Evolutionary conservation across 2,329 filamentous ascomycete species (phyloP), one percentile per base, ranked within the genome.

Genomic region (Calonectria pseudoreteaudii): DNA sequence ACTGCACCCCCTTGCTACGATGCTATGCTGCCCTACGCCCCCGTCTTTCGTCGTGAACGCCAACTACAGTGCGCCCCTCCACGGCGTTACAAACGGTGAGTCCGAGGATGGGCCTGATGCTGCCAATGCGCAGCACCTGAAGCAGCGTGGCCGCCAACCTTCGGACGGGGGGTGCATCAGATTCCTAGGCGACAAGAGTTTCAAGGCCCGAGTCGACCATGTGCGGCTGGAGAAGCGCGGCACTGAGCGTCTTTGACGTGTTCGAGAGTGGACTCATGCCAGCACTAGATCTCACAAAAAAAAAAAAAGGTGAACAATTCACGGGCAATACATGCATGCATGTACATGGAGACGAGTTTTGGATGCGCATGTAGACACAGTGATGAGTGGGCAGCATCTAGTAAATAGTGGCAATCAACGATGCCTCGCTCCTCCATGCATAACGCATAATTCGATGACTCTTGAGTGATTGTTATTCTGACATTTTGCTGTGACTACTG

Each of bases 1-100:
- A 89, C 77, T 89, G 87, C 75, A 78, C 90, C 5, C 84, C 87
- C n/a, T n/a, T n/a, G n/a, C 4, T 90, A 89, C 74, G 87, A 90
- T 71, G 80, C 83, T 0, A 72, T 89, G 1, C 81, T 90, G 1
- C 84, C 85, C 1, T 74, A 88, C 77, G 82, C 83, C 38, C 87
- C 85, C 50, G 83, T 87, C 0, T n/a, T 87, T 89, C 34, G 82
- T 90, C 20, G 84, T 84, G 14, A 90, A 89, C 62, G 88, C 85
- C 14, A 87, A 88, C 4, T 90, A 88, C 70, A 87, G 88, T 5
- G 87, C 86, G 1, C 84, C 88, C 62, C 82, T 85, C 28, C 87
- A 89, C 69, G 84, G 84, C 3, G 79, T 89, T 3, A 82, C 84
- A 36, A 84, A 86, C 70, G 86, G 88, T 1, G 78, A 80, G 23